Evolutionary conservation across 2,329 filamentous ascomycete species (phyloP).

Genomic region (Akanthomyces dipterigenus): DNA sequence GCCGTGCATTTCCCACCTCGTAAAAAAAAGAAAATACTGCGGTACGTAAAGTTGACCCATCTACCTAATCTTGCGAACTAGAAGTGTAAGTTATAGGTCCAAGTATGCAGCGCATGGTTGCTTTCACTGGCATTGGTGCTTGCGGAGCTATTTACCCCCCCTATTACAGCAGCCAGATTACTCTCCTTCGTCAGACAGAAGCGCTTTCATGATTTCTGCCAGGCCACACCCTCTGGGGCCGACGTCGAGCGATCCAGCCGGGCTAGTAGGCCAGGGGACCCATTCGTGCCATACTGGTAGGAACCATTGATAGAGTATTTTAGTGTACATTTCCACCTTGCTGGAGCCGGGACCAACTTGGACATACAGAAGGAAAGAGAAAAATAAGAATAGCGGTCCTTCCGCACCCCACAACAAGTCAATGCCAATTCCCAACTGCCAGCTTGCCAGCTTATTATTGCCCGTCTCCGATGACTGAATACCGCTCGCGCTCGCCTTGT

Average conservation of each 20-base stretch:
- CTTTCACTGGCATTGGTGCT: not conserved
- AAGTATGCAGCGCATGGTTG: not conserved
- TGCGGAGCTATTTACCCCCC: not conserved
- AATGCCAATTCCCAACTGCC: not conserved
- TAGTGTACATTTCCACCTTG: not conserved
- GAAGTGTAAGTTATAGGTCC: not conserved
- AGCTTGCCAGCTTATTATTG: not conserved
- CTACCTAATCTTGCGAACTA: not conserved
- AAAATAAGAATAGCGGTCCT: not conserved
- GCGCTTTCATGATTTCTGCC: not conserved
- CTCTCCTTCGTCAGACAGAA: slow-evolving; percentile 3
- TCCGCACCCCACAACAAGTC: not conserved
- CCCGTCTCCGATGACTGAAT: not conserved
- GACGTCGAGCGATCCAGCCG: not conserved
- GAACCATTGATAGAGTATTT: not conserved
- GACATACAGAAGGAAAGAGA: not conserved
- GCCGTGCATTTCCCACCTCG: not conserved
- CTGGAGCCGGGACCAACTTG: not conserved
- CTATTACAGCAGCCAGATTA: not conserved
- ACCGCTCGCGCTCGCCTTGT: not conserved
- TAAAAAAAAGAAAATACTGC: not conserved
- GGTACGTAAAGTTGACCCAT: too few relatives aligned
- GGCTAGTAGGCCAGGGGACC: not conserved
- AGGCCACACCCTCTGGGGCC: not conserved
- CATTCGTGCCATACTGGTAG: too few relatives aligned